Base-by-base conservation (phyloP, 2,329 filamentous ascomycete genomes). In the Calonectria multiphialidica region DNA sequence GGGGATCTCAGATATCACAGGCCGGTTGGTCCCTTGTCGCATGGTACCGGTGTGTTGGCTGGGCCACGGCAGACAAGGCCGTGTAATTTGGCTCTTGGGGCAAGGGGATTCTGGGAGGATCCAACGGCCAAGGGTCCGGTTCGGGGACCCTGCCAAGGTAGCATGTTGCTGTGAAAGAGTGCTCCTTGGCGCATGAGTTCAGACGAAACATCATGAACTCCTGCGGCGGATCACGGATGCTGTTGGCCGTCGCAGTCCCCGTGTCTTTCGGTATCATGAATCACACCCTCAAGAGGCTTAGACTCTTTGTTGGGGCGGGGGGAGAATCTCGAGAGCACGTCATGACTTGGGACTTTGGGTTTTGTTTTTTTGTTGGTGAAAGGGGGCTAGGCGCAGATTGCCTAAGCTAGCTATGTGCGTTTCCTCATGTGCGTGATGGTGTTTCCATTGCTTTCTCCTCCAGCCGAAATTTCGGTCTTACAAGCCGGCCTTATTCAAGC, bases 11-110 rank as follows among this genome's bases (percentile, higher is more conserved):
- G 53, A 40, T 25, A 40, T 40, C 53, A 57, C 53, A 37, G 40
- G 3, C 33, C 21, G 53, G 53, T 59, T 1, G 2, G 28, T 9
- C 53, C 53, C 53, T 59, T 25, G 35, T 18, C n/a, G 53, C 21
- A 30, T 67, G 53, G 65, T 67, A 67, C 53, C 53, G 42, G 42
- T 49, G 37, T 23, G 65, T 67, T 49, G 65, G 65, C 30, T 67
- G 65, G 53, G 50, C 53, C 25, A 45, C 50, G 9, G 40, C 42
- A n/a, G 42, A 61, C 28, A n/a, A 23, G n/a, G 21, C 35, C n/a
- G 65, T 67, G 42, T 37, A 15, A 33, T 59, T 67, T 28, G 50
- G 28, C 35, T 40, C 65, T n/a, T 1, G 35, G 53, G 16, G n/a
- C 65, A 67, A 40, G 53, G 65, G 35, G 40, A 49, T 59, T 59